Evolutionary conservation across 352 stramenopile species (phyloP).

Genomic region (Pythium sukuiense): DNA sequence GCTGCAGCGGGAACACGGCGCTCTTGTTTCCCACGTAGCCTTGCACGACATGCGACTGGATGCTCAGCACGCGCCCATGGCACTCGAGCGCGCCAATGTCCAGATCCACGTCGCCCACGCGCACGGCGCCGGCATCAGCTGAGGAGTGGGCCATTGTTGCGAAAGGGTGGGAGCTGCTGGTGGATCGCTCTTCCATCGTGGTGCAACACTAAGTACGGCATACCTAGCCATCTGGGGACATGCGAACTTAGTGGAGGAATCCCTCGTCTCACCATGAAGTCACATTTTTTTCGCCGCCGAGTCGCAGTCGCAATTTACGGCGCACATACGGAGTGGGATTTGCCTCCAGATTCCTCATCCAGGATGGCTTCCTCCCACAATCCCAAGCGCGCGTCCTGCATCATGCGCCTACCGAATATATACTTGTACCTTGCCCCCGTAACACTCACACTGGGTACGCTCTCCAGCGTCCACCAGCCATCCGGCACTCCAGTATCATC

Average conservation of each 20-base stretch:
- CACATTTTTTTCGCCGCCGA: background rate
- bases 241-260: background rate
- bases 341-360: background rate
- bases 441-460: background rate
- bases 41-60: conserved; percentile 88
- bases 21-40: conserved; percentile 89
- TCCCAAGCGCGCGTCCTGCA: too few species aligned
- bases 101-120: conserved; percentile 6
- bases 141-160: background rate
- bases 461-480: background rate
- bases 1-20: conserved; percentile 82
- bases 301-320: too few species aligned
- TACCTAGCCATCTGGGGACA: background rate
- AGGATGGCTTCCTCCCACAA: background rate
- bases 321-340: too few species aligned
- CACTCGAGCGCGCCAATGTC: conserved; percentile 30
- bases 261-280: background rate
- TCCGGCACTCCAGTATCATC: background rate
- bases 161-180: background rate
- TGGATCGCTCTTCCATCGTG: background rate
- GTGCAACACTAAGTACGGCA: background rate
- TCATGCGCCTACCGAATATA: too few species aligned
- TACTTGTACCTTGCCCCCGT: too few species aligned
- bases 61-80: conserved; percentile 74
- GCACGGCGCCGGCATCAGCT: background rate